Evolutionary conservation across 192 early-diverging fungal species (phyloP), one percentile per base, ranked within the genome.

Genomic region (Chytriomyces sp.): DNA sequence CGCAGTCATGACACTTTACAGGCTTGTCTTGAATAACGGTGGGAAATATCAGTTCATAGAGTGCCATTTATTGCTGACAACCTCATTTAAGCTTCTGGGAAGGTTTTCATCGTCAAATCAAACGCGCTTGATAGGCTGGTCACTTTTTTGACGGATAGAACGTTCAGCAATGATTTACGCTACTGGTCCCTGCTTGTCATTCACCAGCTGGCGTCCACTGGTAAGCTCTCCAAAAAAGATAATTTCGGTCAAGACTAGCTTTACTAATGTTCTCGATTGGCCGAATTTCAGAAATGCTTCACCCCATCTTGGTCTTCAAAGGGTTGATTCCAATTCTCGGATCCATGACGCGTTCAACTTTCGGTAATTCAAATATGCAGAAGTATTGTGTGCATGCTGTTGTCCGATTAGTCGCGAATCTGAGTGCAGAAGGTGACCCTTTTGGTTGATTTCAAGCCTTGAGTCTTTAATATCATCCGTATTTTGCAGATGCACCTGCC

Each of bases 281-380:
- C 23, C 45, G 11, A 0, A 61, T 67, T 7, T 13, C 71, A 91
- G 91, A 91, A 24, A 72, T 77, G 44, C 75, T 91, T 23, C 91
- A 91, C 53, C 66, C 62, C n/a, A 64, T 69, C 45, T 57, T 93
- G 65, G 77, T 92, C 35, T 79, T 73, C 9, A 77, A 77, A 23
- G 90, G 85, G 0, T 82, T 93, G 53, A 83, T 94, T 62, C 76
- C 75, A 18, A 72, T 92, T 8, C 67, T 94, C 45, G 91, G 89
- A 0, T 76, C 79, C 45, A 88, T 94, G 89, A 85, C 92, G 0
- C 81, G 93, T 7, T 79, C 89, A n/a, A 92, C 91, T 6, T 94
- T 93, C 80, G 93, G 93, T 8, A 94, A 94, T 69, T 89, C 90
- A 7, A 94, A 88, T 61, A 92, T 94, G 91, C 93, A 94, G 59